Conservation (phyloP, 441 rosid species). For the Melastoma candidum region DNA sequence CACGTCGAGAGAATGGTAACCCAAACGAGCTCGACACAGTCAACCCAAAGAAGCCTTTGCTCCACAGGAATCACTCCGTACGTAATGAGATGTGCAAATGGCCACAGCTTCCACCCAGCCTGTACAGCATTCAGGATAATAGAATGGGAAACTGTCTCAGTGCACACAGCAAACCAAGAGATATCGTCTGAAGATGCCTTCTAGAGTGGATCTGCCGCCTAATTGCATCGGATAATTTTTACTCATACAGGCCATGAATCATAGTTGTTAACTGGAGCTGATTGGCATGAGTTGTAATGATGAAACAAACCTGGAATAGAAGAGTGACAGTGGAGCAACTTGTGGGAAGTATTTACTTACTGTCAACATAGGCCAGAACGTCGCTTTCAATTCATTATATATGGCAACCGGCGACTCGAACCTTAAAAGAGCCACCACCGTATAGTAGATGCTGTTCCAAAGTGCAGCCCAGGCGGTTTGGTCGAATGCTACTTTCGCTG, state of each 20-base stretch:
- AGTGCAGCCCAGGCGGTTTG: conserved; percentile 83
- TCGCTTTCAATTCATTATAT: conserved; percentile 49
- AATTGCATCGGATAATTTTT: too few species aligned
- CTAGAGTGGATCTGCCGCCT: neutral
- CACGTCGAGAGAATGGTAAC: conserved; percentile 18
- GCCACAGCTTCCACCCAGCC: conserved; percentile 99
- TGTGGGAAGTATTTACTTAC: conserved; percentile 28
- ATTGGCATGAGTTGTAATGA: too few species aligned
- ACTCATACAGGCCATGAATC: too few species aligned
- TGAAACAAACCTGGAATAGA: too few species aligned
- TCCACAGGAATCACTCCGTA: conserved; percentile 16
- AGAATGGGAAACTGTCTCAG: neutral
- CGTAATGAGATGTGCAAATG: conserved; percentile 68
- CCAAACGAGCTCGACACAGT: conserved; percentile 85
- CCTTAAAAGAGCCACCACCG: conserved; percentile 56
- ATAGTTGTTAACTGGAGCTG: too few species aligned
- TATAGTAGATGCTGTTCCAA: conserved; percentile 83
- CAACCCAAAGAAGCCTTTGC: conserved; percentile 58
- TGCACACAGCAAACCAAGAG: neutral
- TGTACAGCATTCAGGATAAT: conserved; percentile 17
- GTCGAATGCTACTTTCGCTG: conserved; percentile 83
- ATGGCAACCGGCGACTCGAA: conserved; percentile 51
- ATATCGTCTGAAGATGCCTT: neutral
- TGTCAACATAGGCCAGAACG: conserved; percentile 79
- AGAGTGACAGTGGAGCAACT: too few species aligned